phyloP scores from a whole-genome alignment of 176 grass and related monocot genomes.

The Oryza australiensis region DNA sequence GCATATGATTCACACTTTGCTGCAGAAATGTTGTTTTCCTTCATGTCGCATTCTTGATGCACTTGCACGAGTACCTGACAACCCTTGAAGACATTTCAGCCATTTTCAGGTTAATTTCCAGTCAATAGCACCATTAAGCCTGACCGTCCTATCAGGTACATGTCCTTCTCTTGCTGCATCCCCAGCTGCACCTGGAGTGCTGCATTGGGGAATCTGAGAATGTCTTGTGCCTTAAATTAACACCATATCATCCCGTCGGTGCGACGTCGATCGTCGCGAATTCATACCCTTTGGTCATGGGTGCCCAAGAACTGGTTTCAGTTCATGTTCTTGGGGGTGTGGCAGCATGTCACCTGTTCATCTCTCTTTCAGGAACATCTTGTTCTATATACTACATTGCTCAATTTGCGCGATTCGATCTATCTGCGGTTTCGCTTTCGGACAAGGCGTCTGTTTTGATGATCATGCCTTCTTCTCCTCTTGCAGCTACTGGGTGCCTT shows the following conservation, averaged over 20 bases:
- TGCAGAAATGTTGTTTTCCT: not conserved
- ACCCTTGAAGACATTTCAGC: not conserved
- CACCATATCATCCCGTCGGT: slow-evolving; percentile 25
- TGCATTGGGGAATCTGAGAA: slow-evolving; percentile 1
- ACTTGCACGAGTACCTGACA: not conserved
- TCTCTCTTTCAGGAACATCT: slow-evolving; percentile 27
- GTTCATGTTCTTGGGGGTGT: slow-evolving; percentile 2
- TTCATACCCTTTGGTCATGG: slow-evolving; percentile 1
- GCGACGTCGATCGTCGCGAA: not conserved
- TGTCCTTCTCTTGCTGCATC: not conserved
- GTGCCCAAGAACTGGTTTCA: not conserved
- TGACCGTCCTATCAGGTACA: not conserved
- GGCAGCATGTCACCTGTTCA: not conserved
- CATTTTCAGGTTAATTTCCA: not conserved
- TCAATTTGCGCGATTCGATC: not conserved
- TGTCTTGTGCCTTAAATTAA: slow-evolving; percentile 21
- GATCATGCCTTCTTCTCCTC: slow-evolving; percentile 1
- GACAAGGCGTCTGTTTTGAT: not conserved
- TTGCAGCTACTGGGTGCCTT: slow-evolving; percentile 27
- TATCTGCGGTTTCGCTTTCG: not conserved
- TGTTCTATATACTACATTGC: slow-evolving; percentile 17
- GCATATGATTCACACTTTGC: not conserved
- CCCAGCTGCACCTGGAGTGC: not conserved
- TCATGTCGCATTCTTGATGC: not conserved
- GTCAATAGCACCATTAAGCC: not conserved